Conservation (phyloP, 305 asterid genomes). For the Rubia peregrina region DNA sequence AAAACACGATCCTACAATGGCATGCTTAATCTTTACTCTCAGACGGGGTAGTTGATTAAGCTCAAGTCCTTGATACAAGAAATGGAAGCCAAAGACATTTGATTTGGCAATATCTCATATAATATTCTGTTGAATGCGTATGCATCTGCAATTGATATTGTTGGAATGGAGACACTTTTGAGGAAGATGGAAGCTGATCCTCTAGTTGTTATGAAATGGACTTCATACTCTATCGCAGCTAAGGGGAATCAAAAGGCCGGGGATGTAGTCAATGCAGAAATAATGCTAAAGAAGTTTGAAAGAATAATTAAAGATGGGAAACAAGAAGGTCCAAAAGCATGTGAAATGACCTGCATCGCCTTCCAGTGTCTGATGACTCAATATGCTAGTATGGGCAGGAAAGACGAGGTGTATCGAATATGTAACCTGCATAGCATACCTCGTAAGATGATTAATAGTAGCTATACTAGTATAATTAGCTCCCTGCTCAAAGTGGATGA, state of each 20-base stretch:
- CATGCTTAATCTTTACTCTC: constrained; percentile 24
- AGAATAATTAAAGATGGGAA: constrained; percentile 3
- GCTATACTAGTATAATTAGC: constrained; percentile 20
- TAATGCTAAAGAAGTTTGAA: constrained; percentile 21
- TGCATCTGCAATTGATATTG: constrained; percentile 20
- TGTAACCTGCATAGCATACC: constrained; percentile 20
- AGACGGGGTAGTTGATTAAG: constrained; percentile 19
- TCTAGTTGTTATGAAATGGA: constrained; percentile 15
- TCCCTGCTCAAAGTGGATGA: constrained; percentile 31
- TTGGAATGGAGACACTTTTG: constrained; percentile 28
- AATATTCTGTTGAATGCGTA: constrained; percentile 21
- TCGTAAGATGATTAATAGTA: constrained; percentile 13
- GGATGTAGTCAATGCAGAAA: constrained; percentile 20
- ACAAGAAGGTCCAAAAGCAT: not conserved
- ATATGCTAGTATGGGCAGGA: constrained; percentile 29
- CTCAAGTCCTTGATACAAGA: constrained; percentile 25
- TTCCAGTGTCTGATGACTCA: constrained; percentile 23
- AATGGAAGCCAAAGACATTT: constrained; percentile 26
- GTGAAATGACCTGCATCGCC: not conserved
- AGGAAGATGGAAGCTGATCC: constrained; percentile 34
- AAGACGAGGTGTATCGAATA: constrained; percentile 27
- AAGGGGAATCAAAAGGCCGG: constrained; percentile 28
- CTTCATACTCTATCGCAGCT: constrained; percentile 23
- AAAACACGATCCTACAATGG: constrained; percentile 19
- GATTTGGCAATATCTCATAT: constrained; percentile 15